phyloP scores from a whole-genome alignment of 1,284 basidiomycete species.

The Cryptococcus floricola region DNA sequence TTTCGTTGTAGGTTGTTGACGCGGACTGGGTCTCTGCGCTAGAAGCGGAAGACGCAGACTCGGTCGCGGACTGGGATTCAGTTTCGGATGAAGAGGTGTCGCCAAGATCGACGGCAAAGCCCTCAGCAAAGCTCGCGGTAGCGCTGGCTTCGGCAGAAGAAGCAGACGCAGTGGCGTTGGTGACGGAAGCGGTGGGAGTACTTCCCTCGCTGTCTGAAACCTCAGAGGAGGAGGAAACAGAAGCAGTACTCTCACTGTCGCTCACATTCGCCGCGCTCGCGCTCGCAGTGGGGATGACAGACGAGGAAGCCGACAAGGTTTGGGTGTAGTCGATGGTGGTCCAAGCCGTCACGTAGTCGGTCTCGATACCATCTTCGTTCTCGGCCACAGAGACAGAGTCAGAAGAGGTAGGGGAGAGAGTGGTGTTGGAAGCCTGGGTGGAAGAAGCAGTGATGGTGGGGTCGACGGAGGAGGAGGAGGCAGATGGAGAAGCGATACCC shows the following conservation, averaged over 20 bases:
- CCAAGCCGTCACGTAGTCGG: slow-evolving; percentile 31
- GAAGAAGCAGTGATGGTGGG: slow-evolving; percentile 5
- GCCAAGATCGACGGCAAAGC: slow-evolving; percentile 6
- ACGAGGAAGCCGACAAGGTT: slow-evolving; percentile 1
- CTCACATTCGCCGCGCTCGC: background rate
- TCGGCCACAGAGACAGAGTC: slow-evolving; percentile 17
- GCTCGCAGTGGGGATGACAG: slow-evolving; percentile 5
- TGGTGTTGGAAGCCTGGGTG: slow-evolving; percentile 2
- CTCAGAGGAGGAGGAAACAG: background rate
- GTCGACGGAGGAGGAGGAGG: slow-evolving; percentile 3
- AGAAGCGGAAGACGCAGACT: slow-evolving; percentile 5
- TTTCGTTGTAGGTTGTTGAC: slow-evolving; percentile 9
- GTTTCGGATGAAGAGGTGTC: background rate
- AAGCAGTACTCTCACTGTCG: slow-evolving; percentile 2
- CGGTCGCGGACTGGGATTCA: background rate
- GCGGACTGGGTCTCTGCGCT: slow-evolving; percentile 3
- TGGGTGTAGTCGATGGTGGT: slow-evolving; percentile 33
- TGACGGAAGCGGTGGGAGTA: slow-evolving; percentile 1
- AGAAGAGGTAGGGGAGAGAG: slow-evolving; percentile 1
- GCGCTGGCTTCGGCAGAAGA: slow-evolving; percentile 2
- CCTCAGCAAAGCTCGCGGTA: slow-evolving; percentile 3
- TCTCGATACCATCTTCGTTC: slow-evolving; percentile 38
- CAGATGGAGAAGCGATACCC: background rate
- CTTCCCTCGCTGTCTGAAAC: background rate
- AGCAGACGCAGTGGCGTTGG: slow-evolving; percentile 1